phyloP scores from a whole-genome alignment of 768 basidiomycete genomes.

The Trametes elegans region DNA sequence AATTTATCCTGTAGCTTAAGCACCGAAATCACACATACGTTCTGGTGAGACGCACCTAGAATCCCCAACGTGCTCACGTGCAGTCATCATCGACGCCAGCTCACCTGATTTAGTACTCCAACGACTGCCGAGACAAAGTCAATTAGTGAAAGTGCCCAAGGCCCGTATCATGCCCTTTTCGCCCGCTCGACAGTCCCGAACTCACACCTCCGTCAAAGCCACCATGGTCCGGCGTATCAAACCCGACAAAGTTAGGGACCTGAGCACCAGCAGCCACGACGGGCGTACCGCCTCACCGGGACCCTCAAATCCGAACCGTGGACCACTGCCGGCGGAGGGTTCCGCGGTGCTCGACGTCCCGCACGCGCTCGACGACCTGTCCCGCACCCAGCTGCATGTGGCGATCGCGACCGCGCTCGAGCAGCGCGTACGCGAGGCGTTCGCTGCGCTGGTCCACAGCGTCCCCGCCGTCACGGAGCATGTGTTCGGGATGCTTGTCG shows the following conservation, averaged over 20 bases:
- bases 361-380: conserved; percentile 35
- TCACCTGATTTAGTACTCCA: background rate
- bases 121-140: no score
- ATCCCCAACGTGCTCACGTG: background rate
- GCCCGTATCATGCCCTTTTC: no score
- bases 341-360: conserved; percentile 35
- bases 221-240: background rate
- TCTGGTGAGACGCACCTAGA: no score
- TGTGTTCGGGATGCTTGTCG: conserved; percentile 43
- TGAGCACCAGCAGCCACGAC: conserved; percentile 3
- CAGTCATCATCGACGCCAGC: background rate
- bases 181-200: no score
- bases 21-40: no score
- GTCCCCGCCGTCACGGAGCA: conserved; percentile 43
- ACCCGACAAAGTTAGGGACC: background rate
- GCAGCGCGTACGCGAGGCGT: conserved; percentile 41
- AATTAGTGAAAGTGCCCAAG: no score
- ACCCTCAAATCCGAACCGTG: background rate
- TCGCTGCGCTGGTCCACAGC: conserved; percentile 38
- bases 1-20: no score
- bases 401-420: conserved; percentile 45
- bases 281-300: background rate
- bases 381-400: conserved; percentile 41
- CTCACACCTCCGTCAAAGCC: background rate
- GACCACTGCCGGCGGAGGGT: background rate